Evolutionary conservation across 2,329 filamentous ascomycete genomes (phyloP), one percentile per base, ranked within the genome.

Genomic region (Aureobasidium sp.): DNA sequence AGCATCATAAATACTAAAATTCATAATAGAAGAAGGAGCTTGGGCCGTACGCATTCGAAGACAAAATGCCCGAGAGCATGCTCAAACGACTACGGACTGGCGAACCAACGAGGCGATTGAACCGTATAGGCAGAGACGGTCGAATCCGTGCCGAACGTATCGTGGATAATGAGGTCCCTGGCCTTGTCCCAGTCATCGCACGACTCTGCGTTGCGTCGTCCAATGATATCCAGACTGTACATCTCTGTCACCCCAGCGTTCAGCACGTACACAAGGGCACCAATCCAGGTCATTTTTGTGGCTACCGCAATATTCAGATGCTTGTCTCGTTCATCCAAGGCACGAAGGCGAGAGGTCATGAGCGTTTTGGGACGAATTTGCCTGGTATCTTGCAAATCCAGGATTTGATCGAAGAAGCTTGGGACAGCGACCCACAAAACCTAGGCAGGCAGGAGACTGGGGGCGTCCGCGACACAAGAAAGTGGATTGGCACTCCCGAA

Each of bases 291-390:
- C 61, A 61, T 1, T 97, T 97, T 71, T 97, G 93, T 71, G 92
- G 92, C 3, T 97, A 97, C 71, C 83, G 92, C 12, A 97, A 96
- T 70, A 94, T 97, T 29, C 93, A 97, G 72, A 96, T 95, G 88
- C 75, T 97, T 67, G 78, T 62, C 3, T 94, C 91, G 0, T 92
- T 90, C 71, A 84, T 96, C 26, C 82, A 87, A 63, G 82, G 81
- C 9, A 76, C 83, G 1, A 73, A 77, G 42, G 79, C 78, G 13
- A 74, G 78, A 13, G 89, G 88, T 0, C 74, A 82, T 64, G 78
- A 86, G 44, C 75, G 78, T 52, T 89, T 96, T 63, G 73, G 78
- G 1, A 77, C 78, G 5, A 78, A 70, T 3, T 77, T 91, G 5
- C 91, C 91, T 0, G 85, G 84, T 1, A 88, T 97, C 32, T 84